These are phyloP conservation scores for Ramularia collo-cygni DNA, from an alignment of 2,329 filamentous ascomycete species.

Conservation along the genomic window DNA sequence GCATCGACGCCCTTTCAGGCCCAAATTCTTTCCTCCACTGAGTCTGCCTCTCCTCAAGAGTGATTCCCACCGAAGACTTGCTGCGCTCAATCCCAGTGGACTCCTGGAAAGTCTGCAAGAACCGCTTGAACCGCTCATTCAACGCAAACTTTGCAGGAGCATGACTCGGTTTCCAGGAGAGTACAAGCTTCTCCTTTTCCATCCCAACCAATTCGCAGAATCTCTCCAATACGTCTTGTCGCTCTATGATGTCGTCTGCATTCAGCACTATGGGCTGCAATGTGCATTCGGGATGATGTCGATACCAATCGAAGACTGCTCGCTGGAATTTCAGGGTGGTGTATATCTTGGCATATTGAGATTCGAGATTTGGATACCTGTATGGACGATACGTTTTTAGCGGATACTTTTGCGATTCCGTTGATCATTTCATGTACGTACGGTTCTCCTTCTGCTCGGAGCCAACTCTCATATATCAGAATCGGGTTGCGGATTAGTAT, in stretches of 20 bases:
- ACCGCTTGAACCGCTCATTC: constrained; percentile 3
- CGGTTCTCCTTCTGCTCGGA: constrained; percentile 6
- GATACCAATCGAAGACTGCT: constrained; percentile 8
- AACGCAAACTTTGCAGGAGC: background rate
- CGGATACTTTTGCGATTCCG: no score
- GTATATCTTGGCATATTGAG: constrained; percentile 1
- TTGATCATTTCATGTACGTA: background rate
- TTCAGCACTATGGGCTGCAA: constrained; percentile 3
- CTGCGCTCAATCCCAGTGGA: constrained; percentile 2
- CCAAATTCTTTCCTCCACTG: constrained; percentile 5
- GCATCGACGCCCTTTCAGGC: constrained; percentile 1
- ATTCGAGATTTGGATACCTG: background rate
- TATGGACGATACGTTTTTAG: no score
- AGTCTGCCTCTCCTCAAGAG: constrained; percentile 1
- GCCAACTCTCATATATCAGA: constrained; percentile 6
- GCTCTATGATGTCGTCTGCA: constrained; percentile 8
- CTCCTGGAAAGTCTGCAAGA: background rate
- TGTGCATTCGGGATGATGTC: background rate
- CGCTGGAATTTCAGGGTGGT: constrained; percentile 4
- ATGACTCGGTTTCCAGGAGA: constrained; percentile 1
- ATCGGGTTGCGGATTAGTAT: constrained; percentile 8
- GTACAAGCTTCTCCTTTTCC: constrained; percentile 1
- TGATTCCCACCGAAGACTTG: background rate
- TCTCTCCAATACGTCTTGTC: background rate
- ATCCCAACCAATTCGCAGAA: constrained; percentile 5